Evolutionary conservation across 352 stramenopile species (phyloP).

Genomic region (Peronospora farinosa): DNA sequence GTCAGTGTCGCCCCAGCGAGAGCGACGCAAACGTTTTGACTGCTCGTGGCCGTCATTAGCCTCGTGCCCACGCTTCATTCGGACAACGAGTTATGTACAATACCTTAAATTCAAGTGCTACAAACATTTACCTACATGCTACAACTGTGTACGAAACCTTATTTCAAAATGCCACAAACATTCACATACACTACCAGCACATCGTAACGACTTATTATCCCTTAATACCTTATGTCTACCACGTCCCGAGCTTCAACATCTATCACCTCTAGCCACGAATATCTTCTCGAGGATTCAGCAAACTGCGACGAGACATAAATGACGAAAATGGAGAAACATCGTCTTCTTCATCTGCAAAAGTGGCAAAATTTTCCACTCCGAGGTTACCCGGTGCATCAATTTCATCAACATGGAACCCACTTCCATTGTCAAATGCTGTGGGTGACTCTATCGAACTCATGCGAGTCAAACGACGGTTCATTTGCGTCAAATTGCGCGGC

Average conservation of each 20-base stretch:
- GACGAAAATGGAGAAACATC: constrained; percentile 30
- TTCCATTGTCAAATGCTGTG: constrained; percentile 28
- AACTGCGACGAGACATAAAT: constrained; percentile 28
- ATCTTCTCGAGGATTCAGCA: constrained; percentile 39
- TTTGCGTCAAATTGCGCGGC: constrained; percentile 54
- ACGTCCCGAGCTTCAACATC: constrained; percentile 5
- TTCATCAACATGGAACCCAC: constrained; percentile 40
- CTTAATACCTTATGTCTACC: constrained; percentile 2
- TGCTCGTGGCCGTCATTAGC: constrained; percentile 8
- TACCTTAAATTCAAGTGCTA: not conserved
- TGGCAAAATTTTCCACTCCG: constrained; percentile 24
- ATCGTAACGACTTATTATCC: not conserved
- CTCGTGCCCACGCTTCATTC: constrained; percentile 23
- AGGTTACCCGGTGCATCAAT: constrained; percentile 34
- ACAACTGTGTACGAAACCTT: constrained; percentile 1
- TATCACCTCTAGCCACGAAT: constrained; percentile 32
- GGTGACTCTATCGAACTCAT: constrained; percentile 75
- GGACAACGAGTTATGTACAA: constrained; percentile 5
- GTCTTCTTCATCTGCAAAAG: constrained; percentile 31
- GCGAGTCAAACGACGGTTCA: constrained; percentile 57
- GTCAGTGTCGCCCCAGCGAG: constrained; percentile 33
- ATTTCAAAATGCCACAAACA: not conserved
- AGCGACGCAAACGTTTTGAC: constrained; percentile 32
- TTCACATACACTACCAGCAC: not conserved
- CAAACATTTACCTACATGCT: not conserved